These are phyloP conservation scores for Knoxdaviesia capensis DNA, from an alignment of 2,329 filamentous ascomycete species.

Conservation along the genomic window DNA sequence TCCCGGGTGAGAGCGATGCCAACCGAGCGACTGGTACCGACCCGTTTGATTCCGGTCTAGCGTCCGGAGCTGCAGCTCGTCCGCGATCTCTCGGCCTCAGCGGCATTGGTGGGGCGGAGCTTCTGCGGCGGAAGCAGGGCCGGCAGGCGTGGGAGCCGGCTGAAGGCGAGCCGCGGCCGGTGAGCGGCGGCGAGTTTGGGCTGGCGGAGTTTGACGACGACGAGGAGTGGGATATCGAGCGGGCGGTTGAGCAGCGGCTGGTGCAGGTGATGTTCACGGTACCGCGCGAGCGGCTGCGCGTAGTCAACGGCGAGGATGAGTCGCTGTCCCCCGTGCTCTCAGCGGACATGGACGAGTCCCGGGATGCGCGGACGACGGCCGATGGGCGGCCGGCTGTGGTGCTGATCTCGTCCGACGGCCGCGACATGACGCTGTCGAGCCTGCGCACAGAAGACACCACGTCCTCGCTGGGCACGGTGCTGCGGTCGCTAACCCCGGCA, in stretches of 20 bases:
- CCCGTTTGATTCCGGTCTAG: constrained; percentile 18
- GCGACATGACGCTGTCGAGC: constrained; percentile 43
- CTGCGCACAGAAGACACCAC: constrained; percentile 29
- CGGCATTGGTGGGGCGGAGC: constrained; percentile 18
- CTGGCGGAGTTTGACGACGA: constrained; percentile 18
- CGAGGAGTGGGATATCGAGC: constrained; percentile 61
- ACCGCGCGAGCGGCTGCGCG: constrained; percentile 63
- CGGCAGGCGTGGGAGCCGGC: constrained; percentile 30
- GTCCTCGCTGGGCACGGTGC: too few relatives aligned
- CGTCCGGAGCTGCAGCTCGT: too few relatives aligned
- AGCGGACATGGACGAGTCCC: too few relatives aligned
- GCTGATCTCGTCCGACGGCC: constrained; percentile 23
- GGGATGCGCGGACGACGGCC: too few relatives aligned
- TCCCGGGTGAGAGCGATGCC: constrained; percentile 1
- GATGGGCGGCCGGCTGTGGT: too few relatives aligned
- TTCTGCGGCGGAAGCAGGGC: constrained; percentile 34
- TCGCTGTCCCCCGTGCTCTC: too few relatives aligned
- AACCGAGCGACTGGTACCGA: constrained; percentile 6
- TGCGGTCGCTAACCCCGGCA: too few relatives aligned
- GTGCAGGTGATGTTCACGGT: constrained; percentile 89
- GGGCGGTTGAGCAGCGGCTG: constrained; percentile 46
- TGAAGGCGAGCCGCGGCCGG: constrained; percentile 8
- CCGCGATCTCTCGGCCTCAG: constrained; percentile 20
- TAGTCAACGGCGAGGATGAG: constrained; percentile 61
- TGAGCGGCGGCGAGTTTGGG: constrained; percentile 11